phyloP scores from a whole-genome alignment of 805 yeast species.

The Monosporozyma aerobia region DNA sequence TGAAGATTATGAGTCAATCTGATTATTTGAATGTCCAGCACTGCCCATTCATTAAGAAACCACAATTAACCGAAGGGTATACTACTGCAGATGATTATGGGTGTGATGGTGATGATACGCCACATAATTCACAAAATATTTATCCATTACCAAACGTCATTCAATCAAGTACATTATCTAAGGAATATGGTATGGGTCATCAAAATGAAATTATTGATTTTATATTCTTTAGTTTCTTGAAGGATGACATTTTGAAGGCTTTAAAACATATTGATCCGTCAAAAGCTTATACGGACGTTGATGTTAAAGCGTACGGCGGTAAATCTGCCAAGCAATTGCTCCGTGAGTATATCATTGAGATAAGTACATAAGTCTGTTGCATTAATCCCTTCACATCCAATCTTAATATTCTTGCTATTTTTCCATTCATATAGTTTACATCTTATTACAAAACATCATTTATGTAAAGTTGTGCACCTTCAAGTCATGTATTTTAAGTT shows the following conservation, averaged over 20 bases:
- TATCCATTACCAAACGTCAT: slow-evolving; percentile 75
- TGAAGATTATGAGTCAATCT: background rate
- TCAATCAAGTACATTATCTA: slow-evolving; percentile 31
- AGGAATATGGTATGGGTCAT: slow-evolving; percentile 9
- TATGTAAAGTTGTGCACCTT: too few species aligned
- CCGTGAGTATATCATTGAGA: slow-evolving; percentile 27
- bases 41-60: slow-evolving; percentile 21
- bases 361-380: background rate
- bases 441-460: too few species aligned
- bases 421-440: too few species aligned
- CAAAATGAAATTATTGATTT: slow-evolving; percentile 42
- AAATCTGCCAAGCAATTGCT: slow-evolving; percentile 37
- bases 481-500: too few species aligned
- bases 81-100: slow-evolving; percentile 82
- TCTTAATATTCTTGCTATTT: background rate
- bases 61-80: slow-evolving; percentile 52
- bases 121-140: slow-evolving; percentile 49
- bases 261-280: slow-evolving; percentile 21
- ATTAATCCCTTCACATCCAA: too few species aligned
- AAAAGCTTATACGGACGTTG: slow-evolving; percentile 26
- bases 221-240: slow-evolving; percentile 61
- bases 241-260: slow-evolving; percentile 39
- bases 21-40: background rate
- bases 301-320: slow-evolving; percentile 34
- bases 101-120: slow-evolving; percentile 74